Evolutionary conservation across 2,329 filamentous ascomycete species (phyloP), one percentile per base, ranked within the genome.

Genomic region (Colletotrichum sp.): DNA sequence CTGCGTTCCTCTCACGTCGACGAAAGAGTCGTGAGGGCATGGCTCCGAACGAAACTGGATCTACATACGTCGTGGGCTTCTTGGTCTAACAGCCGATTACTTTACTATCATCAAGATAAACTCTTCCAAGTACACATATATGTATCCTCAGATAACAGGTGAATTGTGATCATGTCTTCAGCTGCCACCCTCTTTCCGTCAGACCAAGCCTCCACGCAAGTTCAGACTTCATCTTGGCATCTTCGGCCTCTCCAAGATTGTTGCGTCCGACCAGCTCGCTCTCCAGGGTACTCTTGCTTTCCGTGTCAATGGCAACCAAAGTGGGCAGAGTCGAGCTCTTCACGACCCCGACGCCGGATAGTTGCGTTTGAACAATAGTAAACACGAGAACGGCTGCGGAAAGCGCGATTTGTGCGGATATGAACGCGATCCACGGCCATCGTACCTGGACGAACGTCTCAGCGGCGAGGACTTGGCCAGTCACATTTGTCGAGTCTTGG

Each of bases 381-480:
- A 7, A 47, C 5, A 12, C 18, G 5, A 47, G 38, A 47, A 64
- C 66, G 2, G 58, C 61, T 0, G 72, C 43, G 7, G 76, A 67
- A 18, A 78, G 64, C 18, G 6, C 72, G 34, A 75, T 66, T 62
- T 78, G 76, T 8, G 61, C 47, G 16, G 76, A 74, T 5, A 77
- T 54, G 31, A 77, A 72, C 5, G 71, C 58, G 7, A 77, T 71
- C 76, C 75, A 77, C 21, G 69, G 69, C 76, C 76, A 77, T 15
- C 75, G 76, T 8, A 77, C 74, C 15, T 54, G 29, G 6, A 76
- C 75, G 15, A 72, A 76, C 3, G 75, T 73, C 57, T 74, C 69
- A 21, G 21, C 33, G 8, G 63, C 36, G 5, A 73, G 64, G 6
- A 34, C 62, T 18, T 68, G 36, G 16, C 69, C 72, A 13, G 36